Conservation (phyloP, 2,329 filamentous ascomycete genomes). For the Arthroderma sp. region DNA sequence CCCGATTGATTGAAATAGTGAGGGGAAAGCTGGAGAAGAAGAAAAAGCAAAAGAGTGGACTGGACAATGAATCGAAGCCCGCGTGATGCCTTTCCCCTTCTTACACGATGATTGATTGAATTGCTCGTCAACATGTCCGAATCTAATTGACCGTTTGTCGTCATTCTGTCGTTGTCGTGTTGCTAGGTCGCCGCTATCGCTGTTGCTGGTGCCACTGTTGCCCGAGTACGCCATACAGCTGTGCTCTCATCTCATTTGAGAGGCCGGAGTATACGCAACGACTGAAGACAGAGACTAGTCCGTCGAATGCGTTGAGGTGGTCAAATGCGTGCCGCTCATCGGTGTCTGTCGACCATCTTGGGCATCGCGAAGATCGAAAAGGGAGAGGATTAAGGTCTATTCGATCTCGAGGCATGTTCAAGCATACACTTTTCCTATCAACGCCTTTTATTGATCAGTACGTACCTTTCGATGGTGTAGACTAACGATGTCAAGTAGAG, state of each 20-base stretch:
- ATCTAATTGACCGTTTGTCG: background rate
- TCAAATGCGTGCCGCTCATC: conserved; percentile 48
- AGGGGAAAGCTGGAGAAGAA: background rate
- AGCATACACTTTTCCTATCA: too few species aligned
- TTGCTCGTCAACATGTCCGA: background rate
- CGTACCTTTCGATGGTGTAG: too few species aligned
- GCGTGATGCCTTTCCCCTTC: background rate
- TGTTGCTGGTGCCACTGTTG: conserved; percentile 41
- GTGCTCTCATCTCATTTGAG: conserved; percentile 44
- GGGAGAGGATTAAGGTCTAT: conserved; percentile 48
- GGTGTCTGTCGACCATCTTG: conserved; percentile 51
- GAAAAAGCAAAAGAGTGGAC: background rate
- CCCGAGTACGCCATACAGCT: conserved; percentile 42
- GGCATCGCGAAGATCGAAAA: conserved; percentile 42
- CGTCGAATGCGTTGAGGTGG: conserved; percentile 43
- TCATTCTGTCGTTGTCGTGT: background rate
- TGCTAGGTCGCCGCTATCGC: conserved; percentile 33
- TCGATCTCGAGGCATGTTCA: conserved; percentile 31
- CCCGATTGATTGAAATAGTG: background rate
- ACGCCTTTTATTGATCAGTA: too few species aligned
- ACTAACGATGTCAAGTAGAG: conserved; percentile 22
- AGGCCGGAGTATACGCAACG: conserved; percentile 35
- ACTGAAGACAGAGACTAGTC: conserved; percentile 24
- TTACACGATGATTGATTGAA: background rate
- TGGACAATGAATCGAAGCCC: background rate